Base-by-base conservation (phyloP, 495 filamentous ascomycete genomes). In the Neurospora africana region DNA sequence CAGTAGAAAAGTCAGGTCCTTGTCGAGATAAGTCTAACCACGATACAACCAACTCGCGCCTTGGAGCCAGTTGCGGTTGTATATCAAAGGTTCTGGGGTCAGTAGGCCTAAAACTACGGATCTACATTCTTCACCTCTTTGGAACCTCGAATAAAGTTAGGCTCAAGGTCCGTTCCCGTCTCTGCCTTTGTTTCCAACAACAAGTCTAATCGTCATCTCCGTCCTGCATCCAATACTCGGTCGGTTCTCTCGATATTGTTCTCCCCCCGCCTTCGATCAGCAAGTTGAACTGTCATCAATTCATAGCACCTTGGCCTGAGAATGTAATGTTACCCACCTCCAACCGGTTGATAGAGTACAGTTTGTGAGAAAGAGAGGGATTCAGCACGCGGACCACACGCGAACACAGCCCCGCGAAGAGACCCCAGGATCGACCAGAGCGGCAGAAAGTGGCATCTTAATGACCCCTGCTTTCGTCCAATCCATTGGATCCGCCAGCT, bases 401-500 rank as follows among this genome's bases (percentile, higher is more conserved):
- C 19, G 37, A 43, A 41, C 69, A 70, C 69, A 61, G 69, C 69
- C 41, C 69, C 69, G 41, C 69, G 38, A 70, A 33, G 40, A 43
- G 33, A 53, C 39, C 30, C 41, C 13, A n/a, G 40, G 30, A 53
- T 33, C 40, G 23, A 27, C 27, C 53, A 65, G 23, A 9, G 53
- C 33, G 53, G 53, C 53, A 30, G 53, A 61, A 61, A 30, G 53
- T 61, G 53, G 53, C 53, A 61, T 61, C 23, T 17, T 33, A 23
- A 37, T 17, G 39, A 39, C 70, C 70, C 53, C 70, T 72, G 70
- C 36, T 21, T 68, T 30, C 70, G 41, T 41, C 67, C 65, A 58
- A 72, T 68, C 71, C 71, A 69, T 72, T 72, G 71, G 71, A 69
- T 58, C 38, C 67, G 19, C 39, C 41, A 33, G 38, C 37, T 39